Evolutionary conservation across 257 asterid genomes (phyloP), one percentile per base, ranked within the genome.

Genomic region (Cynanchum wilfordii): DNA sequence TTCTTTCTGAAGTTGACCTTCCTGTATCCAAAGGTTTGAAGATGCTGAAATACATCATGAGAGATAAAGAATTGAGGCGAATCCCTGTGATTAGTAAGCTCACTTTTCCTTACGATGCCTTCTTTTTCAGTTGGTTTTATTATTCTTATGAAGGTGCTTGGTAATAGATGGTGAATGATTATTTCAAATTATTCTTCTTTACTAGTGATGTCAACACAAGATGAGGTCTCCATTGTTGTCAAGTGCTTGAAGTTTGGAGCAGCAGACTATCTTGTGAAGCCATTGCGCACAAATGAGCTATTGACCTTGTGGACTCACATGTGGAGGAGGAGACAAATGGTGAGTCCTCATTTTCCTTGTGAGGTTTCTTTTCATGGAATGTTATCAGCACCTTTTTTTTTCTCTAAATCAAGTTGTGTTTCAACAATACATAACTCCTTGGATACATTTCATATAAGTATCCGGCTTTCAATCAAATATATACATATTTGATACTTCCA

Each of bases 221-320:
- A 89, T 77, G 94, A 90, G 78, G 94, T 90, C 62, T 84, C 96
- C 42, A n/a, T 86, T 62, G 98, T 90, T 71, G 95, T 91, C 76
- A 94, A 94, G 86, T 91, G 97, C 83, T 86, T 94, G 75, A 91
- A 88, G 81, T 80, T 89, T 70, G 99, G 98, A 75, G 98, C 99
- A 65, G 99, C 99, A 40, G 99, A 95, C 82, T 95, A 95, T 87
- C 99, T 95, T 38, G 98, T 95, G 82, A 95, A 92, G 83, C 99
- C 99, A 54, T 80, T 95, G 69, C 98, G 99, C 55, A 86, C 95
- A 47, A 95, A 95, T 84, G 99, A 95, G 80, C 86, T 95, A 52
- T 78, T 95, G 88, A 95, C 92, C 88, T 84, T 95, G 93, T 95
- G 99, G 99, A 95, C 97, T 72, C 99, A 95, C 86, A 90, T 95